Base-by-base conservation (phyloP, 306 rosid species). In the Acacia confusa region DNA sequence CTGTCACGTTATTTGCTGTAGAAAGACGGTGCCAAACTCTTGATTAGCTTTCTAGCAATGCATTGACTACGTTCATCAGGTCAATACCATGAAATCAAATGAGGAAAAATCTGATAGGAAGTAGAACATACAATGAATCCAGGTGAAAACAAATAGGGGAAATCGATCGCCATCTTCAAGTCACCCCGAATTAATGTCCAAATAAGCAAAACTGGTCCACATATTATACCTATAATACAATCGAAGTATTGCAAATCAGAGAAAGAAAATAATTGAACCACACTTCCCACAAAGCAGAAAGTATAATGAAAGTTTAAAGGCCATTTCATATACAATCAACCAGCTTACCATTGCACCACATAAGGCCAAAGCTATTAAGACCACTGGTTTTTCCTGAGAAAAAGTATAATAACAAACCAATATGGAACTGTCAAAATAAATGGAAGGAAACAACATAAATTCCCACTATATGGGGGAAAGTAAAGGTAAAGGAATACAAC, bases 351-450 rank as follows among this genome's bases (percentile, higher is more conserved):
- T 95, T 95, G 92, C 97, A 95, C 99, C 99, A 95, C 99, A 95
- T 95, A 75, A 95, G 99, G 83, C 97, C 97, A 89, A 91, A 95
- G 92, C 99, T 95, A 85, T 90, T 95, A 65, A 95, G 95, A 70
- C 99, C 99, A 83, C 97, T 91, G 70, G 97, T 89, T 91, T 93
- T 95, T 82, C 97, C 99, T 93, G 92, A 47, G 60, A 87, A 78
- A 77, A 72, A 36, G 30, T 64, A 85, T 6, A 66, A 52, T 47
- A 48, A 45, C 41, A 65, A 27, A 84, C 72, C 53, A 47, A 36
- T 78, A 53, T 81, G 82, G 84, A 63, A 79, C 76, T 32, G 77
- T 76, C 24, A 63, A 48, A 43, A 81, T 76, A 58, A 76, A 15
- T 60, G 84, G 74, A 53, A 64, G 73, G 53, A 81, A 41, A 82